Evolutionary conservation across 2,329 filamentous ascomycete species (phyloP).

Genomic region (Cordyceps militaris): DNA sequence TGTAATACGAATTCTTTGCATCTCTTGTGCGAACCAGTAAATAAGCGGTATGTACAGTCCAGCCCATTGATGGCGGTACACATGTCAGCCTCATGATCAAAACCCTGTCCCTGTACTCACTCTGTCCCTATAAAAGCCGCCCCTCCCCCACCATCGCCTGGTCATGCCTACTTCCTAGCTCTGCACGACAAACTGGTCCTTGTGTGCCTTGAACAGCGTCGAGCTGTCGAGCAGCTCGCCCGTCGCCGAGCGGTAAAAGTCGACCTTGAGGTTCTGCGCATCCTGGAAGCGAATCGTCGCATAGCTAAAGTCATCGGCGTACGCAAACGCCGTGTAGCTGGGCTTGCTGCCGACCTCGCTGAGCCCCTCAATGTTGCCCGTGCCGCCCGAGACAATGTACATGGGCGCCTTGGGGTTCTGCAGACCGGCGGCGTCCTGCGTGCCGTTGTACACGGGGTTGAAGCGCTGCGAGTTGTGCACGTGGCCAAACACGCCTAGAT

Average conservation of each 20-base stretch:
- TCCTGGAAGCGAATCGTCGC: slow-evolving; percentile 41
- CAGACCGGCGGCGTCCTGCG: slow-evolving; percentile 30
- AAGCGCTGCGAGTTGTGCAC: slow-evolving; percentile 53
- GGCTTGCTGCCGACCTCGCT: slow-evolving; percentile 28
- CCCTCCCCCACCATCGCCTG: not conserved
- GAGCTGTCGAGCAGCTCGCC: slow-evolving; percentile 42
- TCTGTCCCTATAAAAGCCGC: not conserved
- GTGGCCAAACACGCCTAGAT: slow-evolving; percentile 50
- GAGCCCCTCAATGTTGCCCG: slow-evolving; percentile 45
- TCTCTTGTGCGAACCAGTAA: not conserved
- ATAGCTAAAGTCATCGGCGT: slow-evolving; percentile 44
- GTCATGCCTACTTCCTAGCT: not conserved
- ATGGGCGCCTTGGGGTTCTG: slow-evolving; percentile 26
- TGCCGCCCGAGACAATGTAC: slow-evolving; percentile 43
- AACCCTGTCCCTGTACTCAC: too few relatives aligned
- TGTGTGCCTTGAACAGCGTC: slow-evolving; percentile 41
- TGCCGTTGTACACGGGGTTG: slow-evolving; percentile 30
- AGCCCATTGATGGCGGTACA: not conserved
- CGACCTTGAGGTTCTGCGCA: slow-evolving; percentile 37
- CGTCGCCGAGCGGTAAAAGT: slow-evolving; percentile 43
- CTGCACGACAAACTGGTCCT: slow-evolving; percentile 33
- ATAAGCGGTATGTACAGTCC: not conserved
- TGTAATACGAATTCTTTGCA: not conserved
- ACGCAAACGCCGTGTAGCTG: not conserved
- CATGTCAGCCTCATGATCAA: not conserved